These are phyloP conservation scores for Rhizopogon vinicolor DNA, from an alignment of 768 basidiomycete genomes.

Conservation along the genomic window DNA sequence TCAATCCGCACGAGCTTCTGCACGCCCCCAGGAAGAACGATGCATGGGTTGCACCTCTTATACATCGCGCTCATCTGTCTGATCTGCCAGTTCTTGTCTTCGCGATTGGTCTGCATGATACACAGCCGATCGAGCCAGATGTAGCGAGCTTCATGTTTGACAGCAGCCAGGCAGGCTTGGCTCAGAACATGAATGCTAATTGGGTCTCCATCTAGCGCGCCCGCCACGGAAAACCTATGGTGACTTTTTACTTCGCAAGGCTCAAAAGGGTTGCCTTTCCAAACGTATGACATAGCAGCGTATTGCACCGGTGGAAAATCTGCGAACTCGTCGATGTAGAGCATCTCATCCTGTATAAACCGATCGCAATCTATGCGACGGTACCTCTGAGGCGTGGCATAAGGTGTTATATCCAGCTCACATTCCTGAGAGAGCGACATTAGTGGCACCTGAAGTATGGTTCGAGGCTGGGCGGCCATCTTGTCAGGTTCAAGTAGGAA, in stretches of 20 bases:
- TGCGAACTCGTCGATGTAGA: neutral
- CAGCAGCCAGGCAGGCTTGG: neutral
- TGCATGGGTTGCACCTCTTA: conserved; percentile 4
- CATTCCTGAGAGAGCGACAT: too few relatives aligned
- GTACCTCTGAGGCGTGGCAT: neutral
- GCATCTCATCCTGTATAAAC: neutral
- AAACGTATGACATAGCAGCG: neutral
- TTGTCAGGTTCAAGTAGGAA: too few relatives aligned
- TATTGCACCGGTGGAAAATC: neutral
- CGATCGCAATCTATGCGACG: neutral
- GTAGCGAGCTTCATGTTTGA: neutral
- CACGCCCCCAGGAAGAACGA: conserved; percentile 14
- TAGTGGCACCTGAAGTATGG: too few relatives aligned
- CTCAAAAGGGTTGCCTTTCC: neutral
- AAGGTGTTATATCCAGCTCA: too few relatives aligned
- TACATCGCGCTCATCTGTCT: conserved; percentile 12
- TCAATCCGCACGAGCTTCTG: conserved; percentile 9
- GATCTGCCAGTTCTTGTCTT: conserved; percentile 17
- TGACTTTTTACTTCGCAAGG: neutral
- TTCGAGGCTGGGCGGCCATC: too few relatives aligned
- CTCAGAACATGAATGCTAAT: neutral
- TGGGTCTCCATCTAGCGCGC: neutral
- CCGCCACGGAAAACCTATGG: neutral
- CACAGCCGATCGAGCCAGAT: conserved; percentile 11
- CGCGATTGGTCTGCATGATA: conserved; percentile 10